phyloP scores from a whole-genome alignment of 805 yeast genomes.

The Wickerhamiella dianesei region DNA sequence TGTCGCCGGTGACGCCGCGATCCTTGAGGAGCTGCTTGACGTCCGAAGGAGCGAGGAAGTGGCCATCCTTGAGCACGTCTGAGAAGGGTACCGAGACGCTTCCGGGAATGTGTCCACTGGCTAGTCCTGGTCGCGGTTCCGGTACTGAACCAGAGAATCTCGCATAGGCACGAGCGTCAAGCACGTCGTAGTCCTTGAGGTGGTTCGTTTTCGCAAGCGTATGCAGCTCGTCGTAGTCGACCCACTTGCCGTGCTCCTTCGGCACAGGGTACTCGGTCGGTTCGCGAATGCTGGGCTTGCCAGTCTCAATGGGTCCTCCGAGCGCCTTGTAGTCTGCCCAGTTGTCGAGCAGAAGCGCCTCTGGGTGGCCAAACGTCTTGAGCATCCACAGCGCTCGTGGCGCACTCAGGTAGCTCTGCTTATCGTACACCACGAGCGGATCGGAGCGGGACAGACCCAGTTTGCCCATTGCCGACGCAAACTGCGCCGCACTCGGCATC shows the following conservation, averaged over 20 bases:
- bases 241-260: slow-evolving; percentile 22
- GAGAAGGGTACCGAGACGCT: slow-evolving; percentile 64
- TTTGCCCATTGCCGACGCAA: slow-evolving; percentile 32
- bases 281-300: slow-evolving; percentile 10
- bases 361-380: slow-evolving; percentile 60
- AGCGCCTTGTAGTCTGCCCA: slow-evolving; percentile 38
- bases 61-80: slow-evolving; percentile 36
- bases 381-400: slow-evolving; percentile 93
- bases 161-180: slow-evolving; percentile 70
- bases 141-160: slow-evolving; percentile 70
- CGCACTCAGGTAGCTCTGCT: slow-evolving; percentile 68
- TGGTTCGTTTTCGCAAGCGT: slow-evolving; percentile 39
- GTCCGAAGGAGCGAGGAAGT: slow-evolving; percentile 36
- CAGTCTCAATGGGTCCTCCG: slow-evolving; percentile 35
- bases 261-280: slow-evolving; percentile 18
- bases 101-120: slow-evolving; percentile 84
- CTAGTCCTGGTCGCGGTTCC: slow-evolving; percentile 79
- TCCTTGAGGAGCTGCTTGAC: slow-evolving; percentile 36
- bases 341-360: slow-evolving; percentile 58
- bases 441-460: slow-evolving; percentile 33
- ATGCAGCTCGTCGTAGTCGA: slow-evolving; percentile 48
- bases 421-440: slow-evolving; percentile 68
- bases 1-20: slow-evolving; percentile 28
- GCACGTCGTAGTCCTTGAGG: slow-evolving; percentile 33
- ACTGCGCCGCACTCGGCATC: slow-evolving; percentile 54